Conservation (phyloP, 192 early-diverging fungal species). For the Coemansia biformis region DNA sequence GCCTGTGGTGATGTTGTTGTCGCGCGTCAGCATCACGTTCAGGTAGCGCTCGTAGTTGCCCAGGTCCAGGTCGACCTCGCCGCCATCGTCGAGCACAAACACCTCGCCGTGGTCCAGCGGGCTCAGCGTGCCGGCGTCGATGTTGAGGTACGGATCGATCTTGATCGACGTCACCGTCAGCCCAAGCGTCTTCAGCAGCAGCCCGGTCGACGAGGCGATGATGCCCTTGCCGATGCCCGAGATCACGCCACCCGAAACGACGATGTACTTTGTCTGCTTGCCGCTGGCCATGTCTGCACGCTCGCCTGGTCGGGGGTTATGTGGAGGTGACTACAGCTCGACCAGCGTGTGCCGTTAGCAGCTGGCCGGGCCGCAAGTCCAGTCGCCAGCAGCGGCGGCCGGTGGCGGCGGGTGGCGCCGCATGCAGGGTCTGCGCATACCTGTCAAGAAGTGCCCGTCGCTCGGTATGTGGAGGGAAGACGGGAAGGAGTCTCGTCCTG, state of each 20-base stretch:
- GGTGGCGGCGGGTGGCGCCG: too few relatives aligned
- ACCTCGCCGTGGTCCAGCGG: conserved; percentile 99
- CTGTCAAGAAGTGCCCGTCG: conserved; percentile 36
- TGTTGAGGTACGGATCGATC: conserved; percentile 99
- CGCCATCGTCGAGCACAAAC: conserved; percentile 97
- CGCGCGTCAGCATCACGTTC: conserved; percentile 83
- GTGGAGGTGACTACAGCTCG: neutral
- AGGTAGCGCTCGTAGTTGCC: conserved; percentile 99
- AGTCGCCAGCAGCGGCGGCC: too few relatives aligned
- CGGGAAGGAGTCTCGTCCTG: conserved; percentile 40
- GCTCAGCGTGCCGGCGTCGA: conserved; percentile 95
- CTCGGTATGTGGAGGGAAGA: conserved; percentile 23
- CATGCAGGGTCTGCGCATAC: neutral
- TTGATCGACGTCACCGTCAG: conserved; percentile 96
- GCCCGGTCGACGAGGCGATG: conserved; percentile 95
- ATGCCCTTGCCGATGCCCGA: conserved; percentile 99
- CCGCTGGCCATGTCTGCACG: conserved; percentile 13
- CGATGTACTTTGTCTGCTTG: conserved; percentile 83
- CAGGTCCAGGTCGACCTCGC: conserved; percentile 97
- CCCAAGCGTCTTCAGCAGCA: conserved; percentile 88
- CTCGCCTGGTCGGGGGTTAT: conserved; percentile 1
- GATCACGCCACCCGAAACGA: conserved; percentile 98
- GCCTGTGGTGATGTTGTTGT: conserved; percentile 99
- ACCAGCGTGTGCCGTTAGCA: neutral
- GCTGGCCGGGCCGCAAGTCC: too few relatives aligned